Percentiles rank a stretch among this genome's conserved stretches.
phyloP scores from a whole-genome alignment of 2,329 filamentous ascomycete species.

The Metarhizium guizhouense region DNA sequence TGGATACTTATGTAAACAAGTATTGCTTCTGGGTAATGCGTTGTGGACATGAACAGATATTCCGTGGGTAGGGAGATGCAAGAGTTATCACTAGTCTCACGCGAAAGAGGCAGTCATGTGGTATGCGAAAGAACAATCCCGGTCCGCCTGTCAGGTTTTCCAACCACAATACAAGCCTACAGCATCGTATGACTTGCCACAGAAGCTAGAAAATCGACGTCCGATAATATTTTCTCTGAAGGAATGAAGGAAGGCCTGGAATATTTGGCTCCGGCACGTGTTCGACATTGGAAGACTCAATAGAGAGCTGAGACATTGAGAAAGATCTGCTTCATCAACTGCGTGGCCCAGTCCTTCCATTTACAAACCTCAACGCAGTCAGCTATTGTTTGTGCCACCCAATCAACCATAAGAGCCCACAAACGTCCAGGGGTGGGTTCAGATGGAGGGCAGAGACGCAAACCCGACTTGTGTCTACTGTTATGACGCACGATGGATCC shows the following conservation, averaged over 20 bases:
- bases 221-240: neutral
- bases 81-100: neutral
- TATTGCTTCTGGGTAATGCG: neutral
- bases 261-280: neutral
- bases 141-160: conserved; percentile 2
- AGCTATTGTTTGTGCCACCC: conserved; percentile 1
- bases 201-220: neutral
- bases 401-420: neutral
- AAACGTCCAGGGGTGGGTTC: neutral
- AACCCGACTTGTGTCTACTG: neutral
- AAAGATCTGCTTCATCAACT: neutral
- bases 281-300: neutral
- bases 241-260: neutral
- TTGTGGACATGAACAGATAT: neutral
- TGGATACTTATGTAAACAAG: neutral
- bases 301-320: neutral
- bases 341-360: neutral
- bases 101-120: conserved; percentile 1
- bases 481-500: conserved; percentile 3
- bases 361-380: neutral
- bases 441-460: conserved; percentile 1
- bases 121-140: neutral
- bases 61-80: neutral
- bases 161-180: neutral
- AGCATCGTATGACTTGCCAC: neutral